Conservation (phyloP, 2,329 filamentous ascomycete genomes). For the Fusarium heterosporum region DNA sequence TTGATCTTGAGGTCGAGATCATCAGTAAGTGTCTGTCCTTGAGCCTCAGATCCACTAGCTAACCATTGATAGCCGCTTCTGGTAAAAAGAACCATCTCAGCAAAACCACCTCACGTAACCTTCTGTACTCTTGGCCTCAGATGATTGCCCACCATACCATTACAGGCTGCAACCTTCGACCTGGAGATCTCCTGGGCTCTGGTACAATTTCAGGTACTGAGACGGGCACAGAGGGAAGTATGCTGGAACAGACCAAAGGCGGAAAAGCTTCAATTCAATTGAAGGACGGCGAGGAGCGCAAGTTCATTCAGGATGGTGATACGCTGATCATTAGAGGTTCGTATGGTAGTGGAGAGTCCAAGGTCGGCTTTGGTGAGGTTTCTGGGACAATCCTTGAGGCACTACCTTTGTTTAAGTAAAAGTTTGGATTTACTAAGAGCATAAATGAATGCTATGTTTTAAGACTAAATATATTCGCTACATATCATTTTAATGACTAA, state of each 20-base stretch:
- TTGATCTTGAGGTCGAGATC: constrained; percentile 54
- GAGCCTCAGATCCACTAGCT: fast-evolving
- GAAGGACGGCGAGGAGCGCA: constrained; percentile 66
- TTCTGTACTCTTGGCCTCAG: constrained; percentile 85
- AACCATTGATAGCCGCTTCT: constrained; percentile 41
- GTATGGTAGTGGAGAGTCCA: constrained; percentile 72
- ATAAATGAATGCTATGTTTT: fast-evolving
- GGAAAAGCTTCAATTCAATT: constrained; percentile 74
- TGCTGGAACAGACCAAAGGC: constrained; percentile 77
- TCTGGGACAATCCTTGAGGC: constrained; percentile 66
- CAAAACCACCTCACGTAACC: constrained; percentile 52
- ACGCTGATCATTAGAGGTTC: constrained; percentile 71
- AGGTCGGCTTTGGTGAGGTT: constrained; percentile 83
- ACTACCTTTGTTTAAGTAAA: constrained; percentile 47
- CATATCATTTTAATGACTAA: neutral
- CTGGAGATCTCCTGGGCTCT: constrained; percentile 80
- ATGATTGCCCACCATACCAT: constrained; percentile 86
- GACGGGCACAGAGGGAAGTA: constrained; percentile 72
- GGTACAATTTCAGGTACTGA: constrained; percentile 78
- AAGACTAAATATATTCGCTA: neutral
- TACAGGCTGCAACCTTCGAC: constrained; percentile 78
- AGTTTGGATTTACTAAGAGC: neutral
- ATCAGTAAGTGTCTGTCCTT: constrained; percentile 49
- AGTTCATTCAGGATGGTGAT: constrained; percentile 41
- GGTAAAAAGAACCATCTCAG: constrained; percentile 43